Evolutionary conservation across 129 eudicot genomes (phyloP).

Genomic region (Deinandra increscens): DNA sequence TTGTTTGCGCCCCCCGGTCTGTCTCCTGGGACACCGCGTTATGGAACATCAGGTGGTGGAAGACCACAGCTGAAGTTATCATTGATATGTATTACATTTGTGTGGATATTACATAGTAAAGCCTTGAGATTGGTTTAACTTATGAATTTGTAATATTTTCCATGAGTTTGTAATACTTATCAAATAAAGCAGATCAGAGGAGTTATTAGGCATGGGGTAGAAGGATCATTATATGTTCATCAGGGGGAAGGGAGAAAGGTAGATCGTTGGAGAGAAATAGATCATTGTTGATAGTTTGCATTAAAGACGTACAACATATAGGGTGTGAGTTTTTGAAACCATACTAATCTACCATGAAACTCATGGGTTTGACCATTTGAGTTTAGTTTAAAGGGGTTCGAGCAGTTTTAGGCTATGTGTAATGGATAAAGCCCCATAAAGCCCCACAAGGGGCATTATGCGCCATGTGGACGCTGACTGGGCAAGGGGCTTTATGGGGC

Average conservation of each 20-base stretch:
- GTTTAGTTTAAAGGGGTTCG: too few relatives aligned
- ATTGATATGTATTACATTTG: slow-evolving; percentile 18
- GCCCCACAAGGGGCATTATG: too few relatives aligned
- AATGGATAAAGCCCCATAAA: too few relatives aligned
- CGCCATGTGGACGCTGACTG: too few relatives aligned
- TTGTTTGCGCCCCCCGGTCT: slow-evolving; percentile 7
- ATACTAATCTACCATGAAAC: too few relatives aligned
- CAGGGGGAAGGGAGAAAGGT: not conserved
- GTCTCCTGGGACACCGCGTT: slow-evolving; percentile 12
- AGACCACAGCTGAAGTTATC: slow-evolving; percentile 12
- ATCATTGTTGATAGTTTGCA: not conserved
- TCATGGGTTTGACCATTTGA: too few relatives aligned
- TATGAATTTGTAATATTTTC: not conserved
- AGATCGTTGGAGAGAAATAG: not conserved
- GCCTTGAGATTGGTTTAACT: slow-evolving; percentile 6
- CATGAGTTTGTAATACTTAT: not conserved
- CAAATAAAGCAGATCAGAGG: not conserved
- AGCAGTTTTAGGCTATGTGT: too few relatives aligned
- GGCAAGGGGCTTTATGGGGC: too few relatives aligned
- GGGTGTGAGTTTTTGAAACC: too few relatives aligned
- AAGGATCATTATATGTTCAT: not conserved
- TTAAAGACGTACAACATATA: too few relatives aligned
- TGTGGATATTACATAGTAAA: slow-evolving; percentile 28
- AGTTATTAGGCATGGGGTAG: not conserved
- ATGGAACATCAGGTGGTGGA: slow-evolving; percentile 22